A percentile compares a stretch with the other conserved stretches of the same genome.
Conservation (phyloP, 768 basidiomycete genomes). For the Paxillus ammoniavirescens region DNA sequence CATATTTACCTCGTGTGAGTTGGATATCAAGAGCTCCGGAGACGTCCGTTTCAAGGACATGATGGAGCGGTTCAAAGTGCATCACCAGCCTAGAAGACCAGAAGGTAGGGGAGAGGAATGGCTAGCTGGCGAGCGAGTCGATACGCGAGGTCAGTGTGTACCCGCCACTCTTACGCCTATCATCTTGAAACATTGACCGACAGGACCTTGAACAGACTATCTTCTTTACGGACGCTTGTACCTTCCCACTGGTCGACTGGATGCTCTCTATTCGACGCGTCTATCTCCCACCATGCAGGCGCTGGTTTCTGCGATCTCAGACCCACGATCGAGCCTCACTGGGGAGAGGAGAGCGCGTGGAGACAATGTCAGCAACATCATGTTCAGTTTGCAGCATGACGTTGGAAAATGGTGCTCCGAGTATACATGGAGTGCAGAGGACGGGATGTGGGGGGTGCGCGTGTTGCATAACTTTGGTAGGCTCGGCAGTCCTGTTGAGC, state of each 20-base stretch:
- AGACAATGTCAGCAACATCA: constrained; percentile 60
- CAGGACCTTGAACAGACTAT: constrained; percentile 60
- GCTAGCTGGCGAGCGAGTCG: constrained; percentile 75
- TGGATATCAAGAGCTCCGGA: constrained; percentile 67
- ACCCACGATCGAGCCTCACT: constrained; percentile 54
- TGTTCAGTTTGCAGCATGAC: constrained; percentile 90
- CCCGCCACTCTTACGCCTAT: neutral
- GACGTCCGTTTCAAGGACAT: constrained; percentile 84
- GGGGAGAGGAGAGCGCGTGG: constrained; percentile 41
- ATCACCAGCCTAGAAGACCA: constrained; percentile 77
- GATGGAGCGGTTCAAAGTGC: constrained; percentile 84
- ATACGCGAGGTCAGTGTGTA: constrained; percentile 62
- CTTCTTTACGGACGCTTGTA: constrained; percentile 91
- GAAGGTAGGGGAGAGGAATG: constrained; percentile 78
- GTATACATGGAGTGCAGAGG: constrained; percentile 92
- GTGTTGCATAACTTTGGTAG: constrained; percentile 91
- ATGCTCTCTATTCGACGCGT: constrained; percentile 86
- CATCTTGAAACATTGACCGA: constrained; percentile 21
- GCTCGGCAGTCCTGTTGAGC: constrained; percentile 41
- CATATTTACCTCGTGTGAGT: constrained; percentile 85
- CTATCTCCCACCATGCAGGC: constrained; percentile 77
- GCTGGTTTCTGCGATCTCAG: constrained; percentile 83
- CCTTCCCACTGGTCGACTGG: constrained; percentile 83
- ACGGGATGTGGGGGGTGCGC: constrained; percentile 88
- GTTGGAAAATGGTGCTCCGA: constrained; percentile 91